phyloP scores from a whole-genome alignment of 2,329 filamentous ascomycete genomes.

The Arthrinium phaeospermum region DNA sequence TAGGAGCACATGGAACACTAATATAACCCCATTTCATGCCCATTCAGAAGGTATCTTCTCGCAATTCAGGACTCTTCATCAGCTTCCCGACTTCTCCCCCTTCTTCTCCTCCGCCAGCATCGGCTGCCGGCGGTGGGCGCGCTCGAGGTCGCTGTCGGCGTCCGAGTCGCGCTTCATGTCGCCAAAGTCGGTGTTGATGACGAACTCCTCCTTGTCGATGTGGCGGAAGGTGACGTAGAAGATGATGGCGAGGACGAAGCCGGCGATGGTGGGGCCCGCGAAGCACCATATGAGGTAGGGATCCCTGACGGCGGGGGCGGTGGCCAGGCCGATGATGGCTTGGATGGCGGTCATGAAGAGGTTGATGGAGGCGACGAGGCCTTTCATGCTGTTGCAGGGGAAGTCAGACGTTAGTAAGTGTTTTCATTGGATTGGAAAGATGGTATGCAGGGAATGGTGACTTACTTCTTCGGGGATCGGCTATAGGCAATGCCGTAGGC shows the following conservation, averaged over 20 bases:
- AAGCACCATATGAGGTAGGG: slow-evolving; percentile 57
- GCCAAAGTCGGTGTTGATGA: slow-evolving; percentile 38
- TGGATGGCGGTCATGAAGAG: slow-evolving; percentile 63
- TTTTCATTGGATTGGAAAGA: neutral
- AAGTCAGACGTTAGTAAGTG: neutral
- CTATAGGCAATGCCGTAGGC: slow-evolving; percentile 71
- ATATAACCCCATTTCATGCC: too few species aligned
- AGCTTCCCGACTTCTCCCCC: neutral
- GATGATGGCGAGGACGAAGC: slow-evolving; percentile 47
- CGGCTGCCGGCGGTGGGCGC: neutral
- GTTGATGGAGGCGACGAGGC: slow-evolving; percentile 60
- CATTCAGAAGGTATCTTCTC: too few species aligned
- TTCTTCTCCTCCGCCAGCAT: neutral
- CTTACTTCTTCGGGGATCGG: slow-evolving; percentile 63
- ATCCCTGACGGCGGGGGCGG: slow-evolving; percentile 52
- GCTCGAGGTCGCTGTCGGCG: slow-evolving; percentile 34
- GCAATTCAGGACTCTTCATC: too few species aligned
- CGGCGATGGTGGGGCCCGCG: slow-evolving; percentile 52
- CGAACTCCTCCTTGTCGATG: slow-evolving; percentile 53
- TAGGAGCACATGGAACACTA: too few species aligned
- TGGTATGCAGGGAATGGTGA: neutral
- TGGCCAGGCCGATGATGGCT: slow-evolving; percentile 50
- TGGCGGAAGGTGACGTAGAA: slow-evolving; percentile 55
- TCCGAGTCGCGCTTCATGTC: slow-evolving; percentile 39
- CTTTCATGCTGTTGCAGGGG: slow-evolving; percentile 54